A percentile compares a stretch with the other conserved stretches of the same genome.
Conservation (phyloP, 2,329 filamentous ascomycete species). For the Alternaria triticimaculans region DNA sequence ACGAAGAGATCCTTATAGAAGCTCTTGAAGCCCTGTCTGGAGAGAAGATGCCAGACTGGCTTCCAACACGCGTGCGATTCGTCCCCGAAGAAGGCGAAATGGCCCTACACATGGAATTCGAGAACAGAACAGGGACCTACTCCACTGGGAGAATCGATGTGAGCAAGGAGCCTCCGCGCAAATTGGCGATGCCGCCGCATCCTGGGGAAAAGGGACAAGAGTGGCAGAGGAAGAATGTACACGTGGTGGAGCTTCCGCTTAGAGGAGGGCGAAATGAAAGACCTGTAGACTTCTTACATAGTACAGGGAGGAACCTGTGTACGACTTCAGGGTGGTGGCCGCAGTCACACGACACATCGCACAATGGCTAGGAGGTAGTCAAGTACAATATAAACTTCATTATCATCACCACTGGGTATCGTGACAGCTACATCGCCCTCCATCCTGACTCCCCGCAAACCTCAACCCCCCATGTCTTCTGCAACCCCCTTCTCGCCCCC, state of each 20-base stretch:
- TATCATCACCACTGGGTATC: background rate
- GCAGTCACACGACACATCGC: slow-evolving; percentile 9
- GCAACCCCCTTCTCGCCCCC: background rate
- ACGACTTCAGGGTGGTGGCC: slow-evolving; percentile 33
- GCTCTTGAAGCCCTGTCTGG: slow-evolving; percentile 34
- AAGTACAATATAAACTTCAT: background rate
- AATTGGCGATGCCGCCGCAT: background rate
- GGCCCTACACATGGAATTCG: slow-evolving; percentile 39
- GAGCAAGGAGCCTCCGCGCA: slow-evolving; percentile 5
- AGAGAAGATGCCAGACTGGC: slow-evolving; percentile 37
- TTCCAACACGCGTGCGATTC: slow-evolving; percentile 35
- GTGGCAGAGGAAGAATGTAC: slow-evolving; percentile 10
- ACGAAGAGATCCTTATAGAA: slow-evolving; percentile 27
- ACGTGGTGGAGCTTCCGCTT: slow-evolving; percentile 5
- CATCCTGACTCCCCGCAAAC: background rate
- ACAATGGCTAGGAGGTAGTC: background rate
- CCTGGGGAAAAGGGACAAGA: background rate
- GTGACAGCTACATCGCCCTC: background rate
- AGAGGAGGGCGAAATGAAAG: background rate
- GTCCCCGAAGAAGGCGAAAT: slow-evolving; percentile 37
- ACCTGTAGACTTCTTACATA: slow-evolving; percentile 23
- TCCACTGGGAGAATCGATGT: slow-evolving; percentile 14
- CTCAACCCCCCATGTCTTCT: background rate
- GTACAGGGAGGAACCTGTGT: slow-evolving; percentile 28
- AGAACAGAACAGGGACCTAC: slow-evolving; percentile 18